Evolutionary conservation across 2,329 filamentous ascomycete species (phyloP).

Genomic region (Fusarium heterosporum): DNA sequence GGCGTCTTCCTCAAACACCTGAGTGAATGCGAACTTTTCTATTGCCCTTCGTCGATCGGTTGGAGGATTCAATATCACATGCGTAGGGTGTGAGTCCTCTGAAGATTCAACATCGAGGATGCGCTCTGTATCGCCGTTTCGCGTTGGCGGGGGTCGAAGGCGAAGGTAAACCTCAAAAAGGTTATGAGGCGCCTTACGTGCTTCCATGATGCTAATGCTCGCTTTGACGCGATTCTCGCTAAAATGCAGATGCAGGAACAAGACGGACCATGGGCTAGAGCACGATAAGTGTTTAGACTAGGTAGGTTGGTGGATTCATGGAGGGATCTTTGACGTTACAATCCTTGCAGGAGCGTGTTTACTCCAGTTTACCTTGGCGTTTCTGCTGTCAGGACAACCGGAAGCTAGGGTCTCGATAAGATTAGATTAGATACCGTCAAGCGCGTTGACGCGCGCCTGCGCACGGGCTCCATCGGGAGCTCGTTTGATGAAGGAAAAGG

Average conservation of each 20-base stretch:
- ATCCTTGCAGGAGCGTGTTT: conserved; percentile 24
- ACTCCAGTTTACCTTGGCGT: conserved; percentile 17
- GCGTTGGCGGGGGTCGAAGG: conserved; percentile 75
- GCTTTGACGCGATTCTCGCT: conserved; percentile 12
- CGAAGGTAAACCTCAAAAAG: conserved; percentile 95
- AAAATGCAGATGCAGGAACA: conserved; percentile 22
- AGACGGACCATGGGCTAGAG: conserved; percentile 18
- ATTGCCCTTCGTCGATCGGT: conserved; percentile 88
- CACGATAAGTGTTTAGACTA: conserved; percentile 19
- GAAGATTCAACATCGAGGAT: conserved; percentile 82
- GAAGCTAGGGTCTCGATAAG: background rate
- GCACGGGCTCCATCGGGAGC: conserved; percentile 13
- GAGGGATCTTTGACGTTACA: conserved; percentile 35
- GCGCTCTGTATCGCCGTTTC: conserved; percentile 65
- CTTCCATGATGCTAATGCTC: conserved; percentile 52
- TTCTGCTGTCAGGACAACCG: conserved; percentile 44
- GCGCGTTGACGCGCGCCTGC: conserved; percentile 30
- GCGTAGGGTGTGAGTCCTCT: conserved; percentile 64
- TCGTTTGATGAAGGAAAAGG: conserved; percentile 7
- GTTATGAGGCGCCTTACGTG: conserved; percentile 57
- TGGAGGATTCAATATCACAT: conserved; percentile 83
- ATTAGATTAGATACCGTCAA: conserved; percentile 29
- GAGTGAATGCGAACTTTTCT: conserved; percentile 94
- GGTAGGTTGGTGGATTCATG: conserved; percentile 36
- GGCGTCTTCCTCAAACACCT: conserved; percentile 89